A percentile compares a stretch with the other conserved stretches of the same genome.
These are phyloP conservation scores for Fusarium temperatum DNA, from an alignment of 2,329 filamentous ascomycete species.

Conservation along the genomic window DNA sequence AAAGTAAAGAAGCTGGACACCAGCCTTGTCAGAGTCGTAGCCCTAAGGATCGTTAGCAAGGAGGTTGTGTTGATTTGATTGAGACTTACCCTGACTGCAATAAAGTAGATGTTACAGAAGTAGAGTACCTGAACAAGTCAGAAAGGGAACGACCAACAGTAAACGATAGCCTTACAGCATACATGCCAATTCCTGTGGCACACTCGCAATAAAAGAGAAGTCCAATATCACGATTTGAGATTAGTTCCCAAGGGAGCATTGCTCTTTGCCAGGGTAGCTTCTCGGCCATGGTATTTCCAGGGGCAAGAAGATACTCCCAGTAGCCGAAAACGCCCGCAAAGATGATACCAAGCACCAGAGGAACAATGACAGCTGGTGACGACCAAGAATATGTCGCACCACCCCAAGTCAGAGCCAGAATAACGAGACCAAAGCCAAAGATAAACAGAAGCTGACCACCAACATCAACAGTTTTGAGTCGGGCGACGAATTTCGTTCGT, in stretches of 20 bases:
- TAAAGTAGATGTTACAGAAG: slow-evolving; percentile 75
- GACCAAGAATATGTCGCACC: slow-evolving; percentile 63
- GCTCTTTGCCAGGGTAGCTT: slow-evolving; percentile 64
- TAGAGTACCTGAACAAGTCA: slow-evolving; percentile 64
- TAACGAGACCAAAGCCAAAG: slow-evolving; percentile 61
- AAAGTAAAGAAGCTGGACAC: slow-evolving; percentile 69
- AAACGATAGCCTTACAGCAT: slow-evolving; percentile 47
- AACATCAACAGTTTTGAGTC: slow-evolving; percentile 64
- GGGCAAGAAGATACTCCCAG: slow-evolving; percentile 64
- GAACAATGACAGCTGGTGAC: slow-evolving; percentile 57
- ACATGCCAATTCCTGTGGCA: slow-evolving; percentile 65
- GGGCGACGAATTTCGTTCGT: slow-evolving; percentile 50
- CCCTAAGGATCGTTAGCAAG: slow-evolving; percentile 46
- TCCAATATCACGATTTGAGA: slow-evolving; percentile 65
- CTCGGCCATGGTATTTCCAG: slow-evolving; percentile 56
- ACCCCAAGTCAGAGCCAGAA: slow-evolving; percentile 65
- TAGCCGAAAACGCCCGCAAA: slow-evolving; percentile 54
- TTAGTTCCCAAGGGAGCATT: slow-evolving; percentile 71
- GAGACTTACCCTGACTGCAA: slow-evolving; percentile 58
- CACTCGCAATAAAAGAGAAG: slow-evolving; percentile 72
- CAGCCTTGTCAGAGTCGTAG: slow-evolving; percentile 60
- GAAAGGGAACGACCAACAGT: slow-evolving; percentile 41
- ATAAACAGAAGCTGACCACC: slow-evolving; percentile 67
- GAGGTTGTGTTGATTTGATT: too few species aligned
- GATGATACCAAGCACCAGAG: slow-evolving; percentile 57